These are phyloP conservation scores for Penicillium sp. DNA, from an alignment of 2,329 filamentous ascomycete species.

Conservation along the genomic window DNA sequence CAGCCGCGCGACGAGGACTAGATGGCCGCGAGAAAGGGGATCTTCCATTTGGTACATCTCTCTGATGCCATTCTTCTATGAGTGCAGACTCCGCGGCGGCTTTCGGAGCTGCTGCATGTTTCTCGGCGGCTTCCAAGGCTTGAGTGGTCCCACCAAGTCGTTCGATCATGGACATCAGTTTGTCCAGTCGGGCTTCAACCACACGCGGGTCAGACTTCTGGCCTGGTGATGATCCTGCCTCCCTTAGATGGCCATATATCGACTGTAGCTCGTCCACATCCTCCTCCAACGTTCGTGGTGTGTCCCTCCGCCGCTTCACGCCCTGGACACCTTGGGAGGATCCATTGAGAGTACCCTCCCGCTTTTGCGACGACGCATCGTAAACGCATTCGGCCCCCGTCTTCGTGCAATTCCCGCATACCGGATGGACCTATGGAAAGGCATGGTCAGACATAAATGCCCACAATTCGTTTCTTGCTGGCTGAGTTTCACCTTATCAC, in stretches of 20 bases:
- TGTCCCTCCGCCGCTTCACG: constrained; percentile 37
- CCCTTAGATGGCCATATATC: constrained; percentile 30
- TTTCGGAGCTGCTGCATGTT: constrained; percentile 19
- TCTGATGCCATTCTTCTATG: constrained; percentile 20
- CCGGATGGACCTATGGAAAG: constrained; percentile 41
- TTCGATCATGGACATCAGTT: constrained; percentile 47
- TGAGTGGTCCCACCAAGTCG: constrained; percentile 38
- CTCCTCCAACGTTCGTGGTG: constrained; percentile 27
- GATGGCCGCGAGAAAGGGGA: constrained; percentile 22
- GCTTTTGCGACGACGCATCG: constrained; percentile 34
- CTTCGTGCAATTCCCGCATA: constrained; percentile 47
- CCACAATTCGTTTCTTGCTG: not conserved
- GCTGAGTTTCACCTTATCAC: constrained; percentile 38
- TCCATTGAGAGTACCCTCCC: constrained; percentile 13
- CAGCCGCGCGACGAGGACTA: constrained; percentile 34
- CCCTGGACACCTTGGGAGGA: constrained; percentile 26
- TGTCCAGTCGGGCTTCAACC: constrained; percentile 45
- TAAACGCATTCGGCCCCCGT: constrained; percentile 45
- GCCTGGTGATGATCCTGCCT: constrained; percentile 23
- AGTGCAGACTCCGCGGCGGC: constrained; percentile 16
- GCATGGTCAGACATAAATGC: not conserved
- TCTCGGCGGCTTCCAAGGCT: constrained; percentile 26
- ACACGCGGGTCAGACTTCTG: constrained; percentile 34
- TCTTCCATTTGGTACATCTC: constrained; percentile 15
- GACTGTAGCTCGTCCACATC: constrained; percentile 36